phyloP scores from a whole-genome alignment of 108 stramenopile species.

The Chaetoceros tenuissimus region DNA sequence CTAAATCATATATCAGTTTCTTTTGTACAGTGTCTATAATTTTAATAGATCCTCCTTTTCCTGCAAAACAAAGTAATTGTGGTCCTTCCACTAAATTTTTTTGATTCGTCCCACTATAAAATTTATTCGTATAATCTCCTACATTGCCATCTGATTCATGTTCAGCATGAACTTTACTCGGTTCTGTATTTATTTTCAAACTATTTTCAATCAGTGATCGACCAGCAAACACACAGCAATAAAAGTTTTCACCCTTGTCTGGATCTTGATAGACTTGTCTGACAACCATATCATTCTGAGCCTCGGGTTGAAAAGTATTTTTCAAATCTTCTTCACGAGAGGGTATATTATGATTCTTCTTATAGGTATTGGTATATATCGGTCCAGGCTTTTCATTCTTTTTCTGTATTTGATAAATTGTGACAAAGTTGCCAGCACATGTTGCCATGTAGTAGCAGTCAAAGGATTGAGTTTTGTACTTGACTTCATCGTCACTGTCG shows the following conservation, averaged over 20 bases:
- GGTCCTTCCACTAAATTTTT: constrained; percentile 28
- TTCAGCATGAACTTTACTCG: constrained; percentile 3
- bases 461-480: neutral
- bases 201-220: constrained; percentile 21
- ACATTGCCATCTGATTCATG: neutral
- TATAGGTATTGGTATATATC: neutral
- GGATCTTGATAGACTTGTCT: constrained; percentile 49
- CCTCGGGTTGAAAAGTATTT: too few relatives aligned
- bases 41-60: constrained; percentile 43
- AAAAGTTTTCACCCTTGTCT: constrained; percentile 48
- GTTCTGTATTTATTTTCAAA: neutral
- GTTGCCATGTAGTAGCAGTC: constrained; percentile 41
- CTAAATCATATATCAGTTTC: constrained; percentile 28
- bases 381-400: neutral
- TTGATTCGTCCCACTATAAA: constrained; percentile 2
- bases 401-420: constrained; percentile 37
- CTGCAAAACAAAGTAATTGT: constrained; percentile 56
- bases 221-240: constrained; percentile 60
- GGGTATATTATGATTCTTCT: neutral
- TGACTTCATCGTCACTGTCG: neutral
- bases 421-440: constrained; percentile 40
- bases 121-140: neutral
- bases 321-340: neutral
- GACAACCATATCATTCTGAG: constrained; percentile 3
- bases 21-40: constrained; percentile 48